Conservation (phyloP, 2,329 filamentous ascomycete genomes). For the Lasiodiplodia sp. region DNA sequence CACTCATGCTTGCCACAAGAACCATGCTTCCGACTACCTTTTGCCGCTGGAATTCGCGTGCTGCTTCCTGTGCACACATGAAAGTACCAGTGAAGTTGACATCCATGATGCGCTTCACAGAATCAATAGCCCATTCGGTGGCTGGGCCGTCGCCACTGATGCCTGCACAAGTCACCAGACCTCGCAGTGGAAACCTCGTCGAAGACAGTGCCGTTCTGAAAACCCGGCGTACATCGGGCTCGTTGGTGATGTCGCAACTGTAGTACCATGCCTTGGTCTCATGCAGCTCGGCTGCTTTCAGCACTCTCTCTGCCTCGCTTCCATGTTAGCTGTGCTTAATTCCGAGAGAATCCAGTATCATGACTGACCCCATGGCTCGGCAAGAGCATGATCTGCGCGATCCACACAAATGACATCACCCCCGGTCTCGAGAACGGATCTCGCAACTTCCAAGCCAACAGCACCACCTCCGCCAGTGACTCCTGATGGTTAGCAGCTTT, state of each 20-base stretch:
- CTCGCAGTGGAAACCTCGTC: constrained; percentile 35
- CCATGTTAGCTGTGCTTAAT: no score
- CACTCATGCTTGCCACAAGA: constrained; percentile 49
- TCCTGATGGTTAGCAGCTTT: constrained; percentile 13
- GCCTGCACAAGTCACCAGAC: constrained; percentile 40
- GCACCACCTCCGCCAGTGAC: constrained; percentile 40
- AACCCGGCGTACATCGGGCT: constrained; percentile 25
- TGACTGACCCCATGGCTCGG: neutral
- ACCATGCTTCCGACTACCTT: constrained; percentile 47
- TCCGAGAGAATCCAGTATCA: no score
- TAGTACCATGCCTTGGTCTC: constrained; percentile 35
- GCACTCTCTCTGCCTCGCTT: constrained; percentile 26
- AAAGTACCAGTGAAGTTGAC: constrained; percentile 49
- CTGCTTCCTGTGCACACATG: constrained; percentile 43
- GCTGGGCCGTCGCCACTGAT: constrained; percentile 42
- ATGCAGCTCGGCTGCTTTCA: constrained; percentile 28
- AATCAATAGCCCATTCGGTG: constrained; percentile 40
- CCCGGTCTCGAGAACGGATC: constrained; percentile 38
- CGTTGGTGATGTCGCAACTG: constrained; percentile 36
- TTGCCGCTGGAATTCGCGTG: constrained; percentile 41
- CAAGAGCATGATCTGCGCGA: neutral
- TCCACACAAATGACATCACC: constrained; percentile 33
- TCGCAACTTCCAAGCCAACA: constrained; percentile 36
- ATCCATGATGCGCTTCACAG: constrained; percentile 46
- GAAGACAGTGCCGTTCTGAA: constrained; percentile 33